Conservation (phyloP, 2,329 filamentous ascomycete genomes). For the Aspergillus ruber region DNA sequence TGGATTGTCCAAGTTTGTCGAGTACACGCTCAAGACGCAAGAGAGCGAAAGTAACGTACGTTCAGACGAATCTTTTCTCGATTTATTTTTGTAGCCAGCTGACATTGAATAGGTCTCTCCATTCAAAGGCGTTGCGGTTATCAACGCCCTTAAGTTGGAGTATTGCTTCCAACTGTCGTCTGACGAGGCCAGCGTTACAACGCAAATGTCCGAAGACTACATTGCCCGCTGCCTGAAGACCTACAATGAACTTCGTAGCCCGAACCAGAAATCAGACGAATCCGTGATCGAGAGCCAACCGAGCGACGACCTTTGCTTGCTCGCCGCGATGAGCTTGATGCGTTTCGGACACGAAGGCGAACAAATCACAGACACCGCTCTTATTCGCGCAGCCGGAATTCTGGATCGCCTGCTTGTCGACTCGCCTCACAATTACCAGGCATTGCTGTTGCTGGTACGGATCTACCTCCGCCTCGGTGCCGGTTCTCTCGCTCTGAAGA, state of each 20-base stretch:
- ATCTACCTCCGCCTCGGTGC: conserved; percentile 40
- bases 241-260: conserved; percentile 20
- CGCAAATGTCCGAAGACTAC: conserved; percentile 29
- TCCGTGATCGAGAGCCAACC: conserved; percentile 39
- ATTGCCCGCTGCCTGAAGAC: conserved; percentile 32
- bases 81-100: background rate
- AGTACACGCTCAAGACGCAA: conserved; percentile 17
- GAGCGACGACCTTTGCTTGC: conserved; percentile 37
- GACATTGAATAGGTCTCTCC: conserved; percentile 1
- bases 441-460: conserved; percentile 38
- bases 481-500: conserved; percentile 40
- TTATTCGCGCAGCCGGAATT: conserved; percentile 34
- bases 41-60: conserved; percentile 18
- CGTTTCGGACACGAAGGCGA: conserved; percentile 18
- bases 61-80: conserved; percentile 3
- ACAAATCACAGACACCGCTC: conserved; percentile 19
- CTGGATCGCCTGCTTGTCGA: conserved; percentile 34
- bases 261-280: conserved; percentile 17
- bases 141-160: conserved; percentile 40
- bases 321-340: conserved; percentile 39
- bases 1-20: conserved; percentile 19
- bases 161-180: conserved; percentile 35
- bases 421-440: conserved; percentile 43
- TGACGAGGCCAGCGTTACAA: conserved; percentile 18
- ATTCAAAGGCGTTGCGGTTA: conserved; percentile 24